A percentile compares a stretch with the other conserved stretches of the same genome.
phyloP scores from a whole-genome alignment of 306 rosid genomes.

The Canavalia ensiformis region DNA sequence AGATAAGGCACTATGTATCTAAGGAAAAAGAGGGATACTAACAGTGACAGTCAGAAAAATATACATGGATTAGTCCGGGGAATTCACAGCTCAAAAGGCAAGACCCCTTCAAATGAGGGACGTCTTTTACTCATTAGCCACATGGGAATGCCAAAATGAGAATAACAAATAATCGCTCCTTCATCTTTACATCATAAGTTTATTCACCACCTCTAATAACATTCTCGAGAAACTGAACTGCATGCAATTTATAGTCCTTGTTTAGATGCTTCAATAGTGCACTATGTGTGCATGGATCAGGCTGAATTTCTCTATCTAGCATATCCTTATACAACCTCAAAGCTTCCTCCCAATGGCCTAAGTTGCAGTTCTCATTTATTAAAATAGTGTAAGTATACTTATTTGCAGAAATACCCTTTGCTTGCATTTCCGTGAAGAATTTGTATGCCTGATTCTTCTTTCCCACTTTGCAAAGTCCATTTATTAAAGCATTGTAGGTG shows the following conservation, averaged over 20 bases:
- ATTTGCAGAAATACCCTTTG: slow-evolving; percentile 70
- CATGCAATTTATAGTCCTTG: slow-evolving; percentile 63
- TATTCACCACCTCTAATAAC: slow-evolving; percentile 52
- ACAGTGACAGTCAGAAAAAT: slow-evolving; percentile 39
- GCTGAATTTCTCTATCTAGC: slow-evolving; percentile 76
- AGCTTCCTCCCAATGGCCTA: slow-evolving; percentile 76
- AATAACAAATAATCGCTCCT: slow-evolving; percentile 43
- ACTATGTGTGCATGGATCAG: slow-evolving; percentile 76
- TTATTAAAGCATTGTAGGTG: slow-evolving; percentile 83
- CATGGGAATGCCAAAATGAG: slow-evolving; percentile 43
- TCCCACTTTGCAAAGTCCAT: slow-evolving; percentile 74
- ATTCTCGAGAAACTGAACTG: slow-evolving; percentile 59
- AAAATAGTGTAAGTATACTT: slow-evolving; percentile 88
- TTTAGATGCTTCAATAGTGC: slow-evolving; percentile 70
- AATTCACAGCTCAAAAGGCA: slow-evolving; percentile 40
- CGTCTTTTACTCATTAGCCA: slow-evolving; percentile 40
- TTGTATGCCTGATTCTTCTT: slow-evolving; percentile 68
- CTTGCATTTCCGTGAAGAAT: slow-evolving; percentile 69
- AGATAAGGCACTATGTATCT: background rate
- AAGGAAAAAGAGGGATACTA: slow-evolving; percentile 38
- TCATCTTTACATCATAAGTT: slow-evolving; percentile 51
- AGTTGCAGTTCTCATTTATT: slow-evolving; percentile 73
- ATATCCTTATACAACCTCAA: slow-evolving; percentile 74
- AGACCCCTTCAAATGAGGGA: slow-evolving; percentile 38
- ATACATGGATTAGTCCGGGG: slow-evolving; percentile 22